A percentile compares a stretch with the other conserved stretches of the same genome.
Evolutionary conservation across 352 stramenopile species (phyloP).

Genomic region (Globisporangium radiosum): DNA sequence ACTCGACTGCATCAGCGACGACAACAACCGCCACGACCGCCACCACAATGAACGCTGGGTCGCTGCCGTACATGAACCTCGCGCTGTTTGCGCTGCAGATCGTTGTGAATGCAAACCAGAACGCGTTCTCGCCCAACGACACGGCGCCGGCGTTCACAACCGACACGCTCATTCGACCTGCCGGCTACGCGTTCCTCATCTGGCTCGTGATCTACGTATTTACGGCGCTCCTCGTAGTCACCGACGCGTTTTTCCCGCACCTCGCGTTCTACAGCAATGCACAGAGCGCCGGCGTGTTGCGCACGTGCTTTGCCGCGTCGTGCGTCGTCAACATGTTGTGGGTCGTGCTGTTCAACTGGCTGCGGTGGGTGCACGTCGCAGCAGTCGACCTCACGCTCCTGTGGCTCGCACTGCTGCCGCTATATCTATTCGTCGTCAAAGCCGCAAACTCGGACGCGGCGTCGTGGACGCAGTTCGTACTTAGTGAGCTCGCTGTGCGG

Average conservation of each 20-base stretch:
- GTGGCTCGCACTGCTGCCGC: slow-evolving; percentile 44
- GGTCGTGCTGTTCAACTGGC: slow-evolving; percentile 18
- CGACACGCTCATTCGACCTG: slow-evolving; percentile 9
- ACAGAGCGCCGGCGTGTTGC: slow-evolving; percentile 3
- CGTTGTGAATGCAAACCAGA: slow-evolving; percentile 28
- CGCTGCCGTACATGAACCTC: slow-evolving; percentile 42
- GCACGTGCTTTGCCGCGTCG: slow-evolving; percentile 13
- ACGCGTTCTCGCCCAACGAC: slow-evolving; percentile 28
- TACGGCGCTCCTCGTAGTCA: slow-evolving; percentile 15
- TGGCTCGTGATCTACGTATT: slow-evolving; percentile 21
- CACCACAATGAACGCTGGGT: not conserved
- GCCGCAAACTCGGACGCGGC: slow-evolving; percentile 24
- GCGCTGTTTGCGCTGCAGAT: slow-evolving; percentile 47
- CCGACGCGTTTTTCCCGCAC: slow-evolving; percentile 13
- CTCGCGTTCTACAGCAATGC: slow-evolving; percentile 14
- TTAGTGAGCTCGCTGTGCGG: slow-evolving; percentile 48
- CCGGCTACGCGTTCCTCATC: slow-evolving; percentile 16
- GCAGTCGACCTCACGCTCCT: slow-evolving; percentile 44
- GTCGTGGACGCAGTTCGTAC: slow-evolving; percentile 43
- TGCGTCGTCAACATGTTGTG: slow-evolving; percentile 16
- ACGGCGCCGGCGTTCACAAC: not conserved
- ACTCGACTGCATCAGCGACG: no score
- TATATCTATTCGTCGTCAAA: slow-evolving; percentile 58
- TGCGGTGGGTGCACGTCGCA: slow-evolving; percentile 24
- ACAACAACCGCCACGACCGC: not conserved